Evolutionary conservation across 2,329 filamentous ascomycete species (phyloP), one percentile per base, ranked within the genome.

Genomic region (Colletotrichum zoysiae): DNA sequence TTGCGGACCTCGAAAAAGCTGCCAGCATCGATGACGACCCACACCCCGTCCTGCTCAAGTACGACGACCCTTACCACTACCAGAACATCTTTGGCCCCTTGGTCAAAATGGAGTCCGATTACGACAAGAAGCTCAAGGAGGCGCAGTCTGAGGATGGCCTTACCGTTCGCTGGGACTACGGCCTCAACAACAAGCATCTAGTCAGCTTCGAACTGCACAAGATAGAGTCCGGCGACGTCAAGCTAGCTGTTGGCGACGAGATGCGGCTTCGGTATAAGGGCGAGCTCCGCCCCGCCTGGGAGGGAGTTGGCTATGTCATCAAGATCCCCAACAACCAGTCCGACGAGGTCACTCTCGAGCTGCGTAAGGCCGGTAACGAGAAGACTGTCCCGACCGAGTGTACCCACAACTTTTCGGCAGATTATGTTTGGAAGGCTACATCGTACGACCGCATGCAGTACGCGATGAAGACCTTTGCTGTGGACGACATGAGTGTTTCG

Each of bases 271-370:
- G 96, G 76, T 99, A 99, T 84, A 97, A 94, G 76, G 96, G 97
- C 76, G 96, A 98, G 82, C 86, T 99, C 61, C 93, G 95, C 53
- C 89, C 93, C 18, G 90, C 94, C 71, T 99, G 96, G 96, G 96
- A 99, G 81, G 96, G 96, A 48, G 96, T 99, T 44, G 96, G 96
- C 75, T 99, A 99, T 82, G 96, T 99, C 73, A 95, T 98, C 85
- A 99, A 99, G 85, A 98, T 99, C 72, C 97, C 96, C 30, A 98
- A 99, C 87, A 98, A 98, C 82, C 95, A 97, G 84, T 98, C 95
- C 18, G 96, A 99, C 78, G 95, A 99, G 81, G 96, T 99, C 64
- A 97, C 93, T 12, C 92, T 99, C 75, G 96, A 99, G 81, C 85
- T 99, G 79, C 93, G 96, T 76, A 94, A 96, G 78, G 95, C 96